Evolutionary conservation across 2,329 filamentous ascomycete genomes (phyloP).

Genomic region (Tolypocladium amazonense): DNA sequence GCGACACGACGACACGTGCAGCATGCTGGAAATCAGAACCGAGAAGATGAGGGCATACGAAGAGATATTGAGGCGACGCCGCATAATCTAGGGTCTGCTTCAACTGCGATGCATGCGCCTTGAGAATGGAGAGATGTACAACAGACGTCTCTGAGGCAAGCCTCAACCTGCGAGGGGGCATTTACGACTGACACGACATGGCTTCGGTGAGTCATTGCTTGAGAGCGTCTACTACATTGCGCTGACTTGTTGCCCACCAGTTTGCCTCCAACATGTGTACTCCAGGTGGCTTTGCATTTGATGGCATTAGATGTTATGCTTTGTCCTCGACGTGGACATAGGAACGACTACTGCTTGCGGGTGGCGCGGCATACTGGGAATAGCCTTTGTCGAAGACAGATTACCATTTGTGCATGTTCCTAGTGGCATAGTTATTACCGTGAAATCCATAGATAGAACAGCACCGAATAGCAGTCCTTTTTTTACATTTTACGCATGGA

Average conservation of each 20-base stretch:
- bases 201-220: background rate
- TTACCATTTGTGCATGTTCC: background rate
- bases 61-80: constrained; percentile 20
- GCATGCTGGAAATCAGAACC: constrained; percentile 16
- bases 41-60: constrained; percentile 23
- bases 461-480: background rate
- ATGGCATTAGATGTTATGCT: background rate
- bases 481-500: background rate
- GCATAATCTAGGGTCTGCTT: constrained; percentile 12
- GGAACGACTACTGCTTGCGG: no score
- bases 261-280: background rate
- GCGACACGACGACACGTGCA: constrained; percentile 16
- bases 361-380: background rate
- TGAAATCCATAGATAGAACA: background rate
- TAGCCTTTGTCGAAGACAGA: background rate
- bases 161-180: no score
- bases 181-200: background rate
- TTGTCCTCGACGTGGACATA: background rate
- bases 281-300: background rate
- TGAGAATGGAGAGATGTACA: background rate
- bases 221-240: background rate
- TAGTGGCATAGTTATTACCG: background rate
- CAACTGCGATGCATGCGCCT: background rate
- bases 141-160: background rate
- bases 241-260: background rate